Evolutionary conservation across 2,329 filamentous ascomycete genomes (phyloP).

Genomic region (Penicillium sp.): DNA sequence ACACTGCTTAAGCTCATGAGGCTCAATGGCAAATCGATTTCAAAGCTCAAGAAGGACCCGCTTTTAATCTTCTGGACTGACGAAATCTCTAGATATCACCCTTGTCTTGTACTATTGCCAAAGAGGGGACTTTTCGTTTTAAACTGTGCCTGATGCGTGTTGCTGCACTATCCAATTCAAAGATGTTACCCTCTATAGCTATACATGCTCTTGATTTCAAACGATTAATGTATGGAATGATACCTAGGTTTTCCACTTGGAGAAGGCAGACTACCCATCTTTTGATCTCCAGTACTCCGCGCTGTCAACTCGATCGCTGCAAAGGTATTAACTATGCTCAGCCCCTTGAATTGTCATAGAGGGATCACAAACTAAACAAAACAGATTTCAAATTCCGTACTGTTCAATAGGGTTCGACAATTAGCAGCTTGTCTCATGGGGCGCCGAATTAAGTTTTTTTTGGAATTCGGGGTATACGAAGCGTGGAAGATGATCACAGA

Average conservation of each 20-base stretch:
- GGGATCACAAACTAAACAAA: not conserved
- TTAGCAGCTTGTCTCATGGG: too few species aligned
- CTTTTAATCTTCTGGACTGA: not conserved
- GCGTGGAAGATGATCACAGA: not conserved
- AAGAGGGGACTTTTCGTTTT: too few species aligned
- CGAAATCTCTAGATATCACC: not conserved
- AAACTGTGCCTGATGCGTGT: too few species aligned
- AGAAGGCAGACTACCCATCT: too few species aligned
- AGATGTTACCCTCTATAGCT: too few species aligned
- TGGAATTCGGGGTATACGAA: not conserved
- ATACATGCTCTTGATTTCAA: too few species aligned
- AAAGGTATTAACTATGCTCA: not conserved
- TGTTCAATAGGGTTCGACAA: not conserved
- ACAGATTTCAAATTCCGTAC: not conserved
- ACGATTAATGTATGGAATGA: too few species aligned
- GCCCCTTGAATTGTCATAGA: not conserved
- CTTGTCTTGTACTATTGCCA: too few species aligned
- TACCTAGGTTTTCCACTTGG: too few species aligned
- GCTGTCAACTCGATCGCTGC: not conserved
- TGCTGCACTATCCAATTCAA: too few species aligned
- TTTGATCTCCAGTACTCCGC: too few species aligned
- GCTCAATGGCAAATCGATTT: not conserved
- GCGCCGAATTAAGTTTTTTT: not conserved
- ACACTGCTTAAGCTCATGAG: not conserved
- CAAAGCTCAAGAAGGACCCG: not conserved